Base-by-base conservation (phyloP, 2,329 filamentous ascomycete genomes). In the Periconia digitata region DNA sequence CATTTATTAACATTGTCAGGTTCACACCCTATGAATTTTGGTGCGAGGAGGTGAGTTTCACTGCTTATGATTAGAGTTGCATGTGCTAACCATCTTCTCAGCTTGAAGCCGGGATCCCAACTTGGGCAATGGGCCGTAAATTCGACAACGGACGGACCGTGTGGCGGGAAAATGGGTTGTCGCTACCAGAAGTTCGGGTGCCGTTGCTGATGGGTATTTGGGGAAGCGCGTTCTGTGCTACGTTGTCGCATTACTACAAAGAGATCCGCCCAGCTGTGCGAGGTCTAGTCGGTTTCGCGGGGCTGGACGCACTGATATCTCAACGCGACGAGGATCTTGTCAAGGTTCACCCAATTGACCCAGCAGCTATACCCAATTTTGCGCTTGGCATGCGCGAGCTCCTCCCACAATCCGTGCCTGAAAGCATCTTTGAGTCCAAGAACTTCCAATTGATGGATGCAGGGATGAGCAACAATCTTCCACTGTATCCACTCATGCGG, bases 391-490 rank as follows among this genome's bases (percentile, higher is more conserved):
- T 99, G 85, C 80, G 87, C 59, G 85, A 83, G 12, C 79, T 83
- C 51, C 77, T 99, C 6, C 87, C 90, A 0, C 72, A 82, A 1
- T 89, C 89, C 0, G 87, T 87, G n/a, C 91, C 94, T 0, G 82
- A 86, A 24, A 90, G 84, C 49, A 83, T 96, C 34, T 85, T 89
- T 60, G 77, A 83, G 16, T 80, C 79, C 13, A 79, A 85, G 38
- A 87, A 95, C 67, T 66, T 79, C 32, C 72, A 78, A 46, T 70
- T 79, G 15, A 97, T 96, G 92, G 94, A 99, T 70, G 92, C 94
- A 1, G 94, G 94, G 43, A 99, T 99, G 94, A 95, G 89, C 56
- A 97, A 99, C 69, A 99, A 99, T 64, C 78, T 99, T 8, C 94
- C 94, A 1, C 92, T 97, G 36, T 99, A 99, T 67, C 94, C 94